Conservation (phyloP, 2,329 filamentous ascomycete genomes). For the Alternaria dauci region DNA sequence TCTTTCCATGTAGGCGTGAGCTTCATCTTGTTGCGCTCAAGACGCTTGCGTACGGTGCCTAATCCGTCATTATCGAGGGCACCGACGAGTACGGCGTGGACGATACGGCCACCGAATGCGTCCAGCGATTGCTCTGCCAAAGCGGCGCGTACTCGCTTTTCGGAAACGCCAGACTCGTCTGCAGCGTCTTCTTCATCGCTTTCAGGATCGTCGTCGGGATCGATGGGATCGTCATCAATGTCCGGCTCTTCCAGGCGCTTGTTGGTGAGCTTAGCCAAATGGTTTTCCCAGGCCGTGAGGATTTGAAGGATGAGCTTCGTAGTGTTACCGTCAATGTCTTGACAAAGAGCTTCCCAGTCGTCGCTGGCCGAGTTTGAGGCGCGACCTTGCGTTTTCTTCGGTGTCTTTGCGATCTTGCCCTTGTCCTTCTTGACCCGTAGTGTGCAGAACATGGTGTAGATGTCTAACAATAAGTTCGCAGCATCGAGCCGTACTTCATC, state of each 20-base stretch:
- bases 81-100: slow-evolving; percentile 78
- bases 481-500: slow-evolving; percentile 82
- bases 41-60: slow-evolving; percentile 69
- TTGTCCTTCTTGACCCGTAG: slow-evolving; percentile 63
- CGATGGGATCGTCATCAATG: slow-evolving; percentile 77
- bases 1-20: slow-evolving; percentile 88
- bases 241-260: slow-evolving; percentile 54
- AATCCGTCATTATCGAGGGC: slow-evolving; percentile 69
- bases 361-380: slow-evolving; percentile 49
- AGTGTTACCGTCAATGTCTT: slow-evolving; percentile 71
- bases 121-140: slow-evolving; percentile 87
- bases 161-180: slow-evolving; percentile 53
- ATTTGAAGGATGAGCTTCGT: slow-evolving; percentile 75
- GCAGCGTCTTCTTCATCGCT: slow-evolving; percentile 65
- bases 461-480: slow-evolving; percentile 79
- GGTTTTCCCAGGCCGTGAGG: slow-evolving; percentile 78
- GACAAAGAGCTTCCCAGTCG: slow-evolving; percentile 67
- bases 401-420: slow-evolving; percentile 35
- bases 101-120: slow-evolving; percentile 83
- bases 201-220: slow-evolving; percentile 69
- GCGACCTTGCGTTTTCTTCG: slow-evolving; percentile 42
- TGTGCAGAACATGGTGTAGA: slow-evolving; percentile 80
- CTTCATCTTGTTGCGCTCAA: slow-evolving; percentile 80
- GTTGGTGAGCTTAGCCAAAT: slow-evolving; percentile 56
- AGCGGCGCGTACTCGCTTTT: slow-evolving; percentile 70